A percentile compares a stretch with the other conserved stretches of the same genome.
These are phyloP conservation scores for Fusarium nodosum DNA, from an alignment of 2,329 filamentous ascomycete species.

Conservation along the genomic window DNA sequence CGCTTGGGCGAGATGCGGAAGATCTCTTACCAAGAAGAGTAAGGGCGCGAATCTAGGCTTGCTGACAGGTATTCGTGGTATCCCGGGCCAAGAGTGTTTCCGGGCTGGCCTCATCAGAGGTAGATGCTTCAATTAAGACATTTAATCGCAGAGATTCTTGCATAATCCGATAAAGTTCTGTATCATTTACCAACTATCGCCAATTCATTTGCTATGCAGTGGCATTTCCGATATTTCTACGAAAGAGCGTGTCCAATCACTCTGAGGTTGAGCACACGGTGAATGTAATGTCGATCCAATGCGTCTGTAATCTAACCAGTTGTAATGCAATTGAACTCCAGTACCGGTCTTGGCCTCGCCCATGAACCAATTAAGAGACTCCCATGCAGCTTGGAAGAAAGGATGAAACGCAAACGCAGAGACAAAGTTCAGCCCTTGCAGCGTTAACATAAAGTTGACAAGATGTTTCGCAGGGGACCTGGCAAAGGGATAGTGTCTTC, in stretches of 20 bases:
- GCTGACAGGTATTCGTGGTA: conserved; percentile 16
- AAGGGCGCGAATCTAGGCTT: conserved; percentile 34
- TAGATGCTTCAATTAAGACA: conserved; percentile 8
- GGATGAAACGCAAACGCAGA: no score
- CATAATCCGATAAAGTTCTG: background rate
- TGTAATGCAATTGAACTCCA: background rate
- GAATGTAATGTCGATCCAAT: background rate
- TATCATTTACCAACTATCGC: background rate
- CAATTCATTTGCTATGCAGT: background rate
- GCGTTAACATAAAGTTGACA: no score
- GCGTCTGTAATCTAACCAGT: background rate
- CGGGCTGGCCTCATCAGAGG: background rate
- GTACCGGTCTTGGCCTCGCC: background rate
- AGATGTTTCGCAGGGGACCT: no score
- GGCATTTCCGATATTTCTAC: background rate
- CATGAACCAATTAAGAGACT: background rate
- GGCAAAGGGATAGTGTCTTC: no score
- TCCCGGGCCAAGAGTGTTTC: background rate
- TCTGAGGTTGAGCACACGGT: background rate
- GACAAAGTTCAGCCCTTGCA: no score
- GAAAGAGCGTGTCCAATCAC: background rate
- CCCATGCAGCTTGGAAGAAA: background rate
- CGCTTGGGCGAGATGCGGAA: conserved; percentile 97
- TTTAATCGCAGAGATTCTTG: conserved; percentile 6
- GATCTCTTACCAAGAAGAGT: conserved; percentile 90